Conservation (phyloP, 2,329 filamentous ascomycete genomes). For the Leptosphaerulina australis region DNA sequence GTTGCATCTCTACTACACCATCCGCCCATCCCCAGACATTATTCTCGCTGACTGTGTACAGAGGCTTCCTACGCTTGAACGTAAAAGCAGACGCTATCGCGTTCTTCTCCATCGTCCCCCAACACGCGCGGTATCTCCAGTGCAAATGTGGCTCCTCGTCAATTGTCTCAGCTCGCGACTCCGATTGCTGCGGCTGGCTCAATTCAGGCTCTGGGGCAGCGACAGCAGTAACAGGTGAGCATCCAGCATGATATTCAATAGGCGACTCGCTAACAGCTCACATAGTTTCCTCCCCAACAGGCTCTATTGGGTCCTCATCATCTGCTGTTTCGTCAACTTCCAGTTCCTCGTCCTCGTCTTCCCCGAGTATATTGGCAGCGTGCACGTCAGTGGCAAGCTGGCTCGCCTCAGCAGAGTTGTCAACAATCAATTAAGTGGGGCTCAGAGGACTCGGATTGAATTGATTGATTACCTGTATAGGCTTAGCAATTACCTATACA, state of each 20-base stretch:
- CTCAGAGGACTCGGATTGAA: no score
- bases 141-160: background rate
- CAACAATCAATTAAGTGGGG: no score
- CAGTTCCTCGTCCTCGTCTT: background rate
- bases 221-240: background rate
- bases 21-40: conserved; percentile 9
- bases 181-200: background rate
- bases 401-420: no score
- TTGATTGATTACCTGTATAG: no score
- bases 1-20: background rate
- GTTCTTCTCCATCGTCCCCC: background rate
- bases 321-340: background rate
- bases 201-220: background rate
- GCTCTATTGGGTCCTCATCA: background rate
- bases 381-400: background rate
- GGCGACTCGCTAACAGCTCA: background rate
- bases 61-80: background rate
- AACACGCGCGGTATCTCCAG: background rate
- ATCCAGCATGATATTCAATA: background rate
- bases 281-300: background rate
- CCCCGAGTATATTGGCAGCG: background rate
- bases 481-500: no score
- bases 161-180: background rate
- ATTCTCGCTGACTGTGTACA: background rate
- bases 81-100: background rate